Evolutionary conservation across 2,329 filamentous ascomycete genomes (phyloP), one percentile per base, ranked within the genome.

Genomic region (Stagonosporopsis vannaccii): DNA sequence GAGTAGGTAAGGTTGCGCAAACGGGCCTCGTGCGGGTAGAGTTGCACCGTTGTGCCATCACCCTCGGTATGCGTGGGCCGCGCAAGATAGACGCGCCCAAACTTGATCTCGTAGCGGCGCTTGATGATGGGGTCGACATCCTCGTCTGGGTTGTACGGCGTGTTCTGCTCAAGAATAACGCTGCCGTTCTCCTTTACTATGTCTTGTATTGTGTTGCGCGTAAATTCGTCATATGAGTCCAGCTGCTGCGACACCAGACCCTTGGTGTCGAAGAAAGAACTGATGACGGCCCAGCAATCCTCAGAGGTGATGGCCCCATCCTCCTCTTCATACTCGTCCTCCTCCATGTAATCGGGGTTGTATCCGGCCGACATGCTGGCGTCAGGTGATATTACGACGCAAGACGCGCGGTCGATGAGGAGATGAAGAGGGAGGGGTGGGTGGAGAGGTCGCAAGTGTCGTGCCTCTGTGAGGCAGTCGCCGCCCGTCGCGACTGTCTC

Each of bases 201-300:
- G 69, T 97, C 91, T 73, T 98, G 93, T 78, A 99, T 94, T 0
- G 93, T 97, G 20, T 91, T 92, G 58, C 90, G 88, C 54, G 95
- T 93, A 72, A 99, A 99, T 75, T 98, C 93, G 79, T 99, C 92
- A 79, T 97, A 99, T 0, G 96, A 99, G 76, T 98, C 94, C 61
- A 98, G 88, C 81, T 99, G 95, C 79, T 99, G 94, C 15, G 95
- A 97, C 20, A 97, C 95, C 28, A 99, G 85, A 70, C 95, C 94
- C 79, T 98, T 99, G 61, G 88, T 86, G 68, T 97, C 92, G 80
- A 99, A 99, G 82, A 97, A 98, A 9, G 95, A 90, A 53, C 91
- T 92, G 75, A 99, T 98, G 72, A 98, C 94, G 63, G 90, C 90
- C 95, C 96, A 99, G 82, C 92, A 97, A 79, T 99, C 96, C 81